Conservation (phyloP, 768 basidiomycete species). For the Tricholoma flavovirens region DNA sequence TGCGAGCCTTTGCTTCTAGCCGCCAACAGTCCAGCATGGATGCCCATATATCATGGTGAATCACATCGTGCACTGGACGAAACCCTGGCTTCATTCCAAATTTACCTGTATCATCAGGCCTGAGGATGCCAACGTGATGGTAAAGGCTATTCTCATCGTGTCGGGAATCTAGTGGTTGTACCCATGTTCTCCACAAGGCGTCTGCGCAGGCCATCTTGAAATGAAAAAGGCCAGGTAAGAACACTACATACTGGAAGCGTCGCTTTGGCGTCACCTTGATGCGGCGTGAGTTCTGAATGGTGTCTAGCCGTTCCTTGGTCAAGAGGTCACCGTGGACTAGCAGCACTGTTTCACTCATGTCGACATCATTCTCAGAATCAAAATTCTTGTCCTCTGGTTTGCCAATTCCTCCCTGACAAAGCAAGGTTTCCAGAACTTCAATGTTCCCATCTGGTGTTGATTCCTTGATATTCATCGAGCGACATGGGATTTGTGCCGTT, state of each 20-base stretch:
- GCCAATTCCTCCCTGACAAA: no score
- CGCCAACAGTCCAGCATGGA: conserved; percentile 20
- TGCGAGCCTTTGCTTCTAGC: conserved; percentile 11
- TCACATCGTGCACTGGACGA: conserved; percentile 23
- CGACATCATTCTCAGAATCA: neutral
- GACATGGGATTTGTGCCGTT: conserved; percentile 6
- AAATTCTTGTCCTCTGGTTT: neutral
- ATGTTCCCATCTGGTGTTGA: conserved; percentile 8
- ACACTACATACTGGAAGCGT: conserved; percentile 6
- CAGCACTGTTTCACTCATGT: conserved; percentile 1
- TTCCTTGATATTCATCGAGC: conserved; percentile 15
- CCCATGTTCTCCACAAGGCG: conserved; percentile 6
- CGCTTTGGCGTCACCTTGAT: conserved; percentile 13
- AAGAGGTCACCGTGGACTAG: conserved; percentile 17
- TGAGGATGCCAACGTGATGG: conserved; percentile 9
- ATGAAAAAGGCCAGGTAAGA: conserved; percentile 12
- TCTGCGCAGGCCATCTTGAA: conserved; percentile 14
- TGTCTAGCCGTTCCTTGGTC: conserved; percentile 15
- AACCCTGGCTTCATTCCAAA: conserved; percentile 22
- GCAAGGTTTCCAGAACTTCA: no score
- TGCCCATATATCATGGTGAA: conserved; percentile 15
- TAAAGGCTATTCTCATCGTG: conserved; percentile 5
- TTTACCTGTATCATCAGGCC: conserved; percentile 21
- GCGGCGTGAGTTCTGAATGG: conserved; percentile 1
- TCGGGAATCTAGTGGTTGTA: conserved; percentile 5